Evolutionary conservation across 257 asterid species (phyloP).

Genomic region (Ehretia macrophylla): DNA sequence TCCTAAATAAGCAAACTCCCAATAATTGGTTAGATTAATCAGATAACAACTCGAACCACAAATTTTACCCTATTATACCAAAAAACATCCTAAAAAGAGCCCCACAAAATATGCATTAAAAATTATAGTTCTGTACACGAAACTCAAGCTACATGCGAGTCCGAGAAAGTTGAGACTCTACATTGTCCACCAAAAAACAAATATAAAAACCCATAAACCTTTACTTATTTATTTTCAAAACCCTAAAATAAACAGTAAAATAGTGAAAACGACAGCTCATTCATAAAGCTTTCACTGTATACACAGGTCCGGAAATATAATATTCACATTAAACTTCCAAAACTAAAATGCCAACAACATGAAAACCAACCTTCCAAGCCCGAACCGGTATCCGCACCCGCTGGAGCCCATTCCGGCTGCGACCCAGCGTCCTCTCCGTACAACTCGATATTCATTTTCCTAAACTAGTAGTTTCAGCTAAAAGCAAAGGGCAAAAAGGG

Average conservation of each 20-base stretch:
- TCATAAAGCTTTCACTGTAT: too few species aligned
- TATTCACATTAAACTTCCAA: too few species aligned
- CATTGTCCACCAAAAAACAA: background rate
- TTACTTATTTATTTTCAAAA: too few species aligned
- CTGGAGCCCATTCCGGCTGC: constrained; percentile 40
- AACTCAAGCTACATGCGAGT: background rate
- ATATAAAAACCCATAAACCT: background rate
- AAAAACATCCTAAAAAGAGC: too few species aligned
- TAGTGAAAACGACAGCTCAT: background rate
- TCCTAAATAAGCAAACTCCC: constrained; percentile 15
- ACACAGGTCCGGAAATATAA: background rate
- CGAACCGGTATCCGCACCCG: constrained; percentile 20
- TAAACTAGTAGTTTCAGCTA: too few species aligned
- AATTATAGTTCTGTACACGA: background rate
- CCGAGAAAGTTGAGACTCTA: background rate
- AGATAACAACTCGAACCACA: too few species aligned
- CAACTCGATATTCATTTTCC: constrained; percentile 55
- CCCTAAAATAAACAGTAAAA: too few species aligned
- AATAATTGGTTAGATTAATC: too few species aligned
- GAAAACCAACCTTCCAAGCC: constrained; percentile 44
- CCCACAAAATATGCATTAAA: constrained; percentile 7
- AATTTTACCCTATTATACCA: too few species aligned
- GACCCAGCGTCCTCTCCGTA: constrained; percentile 39
- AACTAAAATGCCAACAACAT: too few species aligned
- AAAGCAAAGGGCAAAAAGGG: background rate